Conservation (phyloP, 83 land plant genomes). For the Isoetes engelmannii region DNA sequence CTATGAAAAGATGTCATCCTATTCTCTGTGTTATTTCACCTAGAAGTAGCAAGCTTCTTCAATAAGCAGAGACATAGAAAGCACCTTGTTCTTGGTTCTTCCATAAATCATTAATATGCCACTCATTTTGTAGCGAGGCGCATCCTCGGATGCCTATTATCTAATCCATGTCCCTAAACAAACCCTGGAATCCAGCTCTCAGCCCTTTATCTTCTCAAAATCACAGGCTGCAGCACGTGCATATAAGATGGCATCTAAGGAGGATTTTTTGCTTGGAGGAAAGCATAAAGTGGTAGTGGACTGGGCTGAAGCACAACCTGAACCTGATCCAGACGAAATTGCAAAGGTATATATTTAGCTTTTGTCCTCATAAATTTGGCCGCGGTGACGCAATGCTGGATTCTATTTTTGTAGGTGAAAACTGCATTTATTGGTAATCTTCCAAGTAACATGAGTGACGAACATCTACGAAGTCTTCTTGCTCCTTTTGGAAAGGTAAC, state of each 20-base stretch:
- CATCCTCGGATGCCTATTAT: too few relatives aligned
- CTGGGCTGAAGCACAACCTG: slow-evolving; percentile 33
- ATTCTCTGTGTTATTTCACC: too few relatives aligned
- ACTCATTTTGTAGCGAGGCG: too few relatives aligned
- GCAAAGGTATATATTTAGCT: slow-evolving; percentile 23
- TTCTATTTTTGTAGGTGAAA: slow-evolving; percentile 23
- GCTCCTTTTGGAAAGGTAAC: slow-evolving; percentile 38
- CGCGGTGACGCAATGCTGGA: not conserved
- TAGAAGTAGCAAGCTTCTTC: too few relatives aligned
- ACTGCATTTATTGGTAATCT: slow-evolving; percentile 38
- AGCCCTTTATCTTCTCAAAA: slow-evolving; percentile 9
- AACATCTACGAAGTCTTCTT: slow-evolving; percentile 23
- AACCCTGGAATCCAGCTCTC: too few relatives aligned
- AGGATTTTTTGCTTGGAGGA: slow-evolving; percentile 40
- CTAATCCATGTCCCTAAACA: too few relatives aligned
- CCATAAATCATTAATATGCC: too few relatives aligned
- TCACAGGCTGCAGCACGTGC: slow-evolving; percentile 51
- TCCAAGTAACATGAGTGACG: slow-evolving; percentile 28
- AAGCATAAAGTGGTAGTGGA: slow-evolving; percentile 34
- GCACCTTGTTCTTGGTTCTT: too few relatives aligned
- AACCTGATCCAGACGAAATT: slow-evolving; percentile 37
- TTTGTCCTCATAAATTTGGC: not conserved
- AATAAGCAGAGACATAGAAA: too few relatives aligned
- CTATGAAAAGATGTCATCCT: too few relatives aligned
- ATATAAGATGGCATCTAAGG: slow-evolving; percentile 26